Conservation (phyloP, 208 protist species). For the Trichomonas vaginalis region DNA sequence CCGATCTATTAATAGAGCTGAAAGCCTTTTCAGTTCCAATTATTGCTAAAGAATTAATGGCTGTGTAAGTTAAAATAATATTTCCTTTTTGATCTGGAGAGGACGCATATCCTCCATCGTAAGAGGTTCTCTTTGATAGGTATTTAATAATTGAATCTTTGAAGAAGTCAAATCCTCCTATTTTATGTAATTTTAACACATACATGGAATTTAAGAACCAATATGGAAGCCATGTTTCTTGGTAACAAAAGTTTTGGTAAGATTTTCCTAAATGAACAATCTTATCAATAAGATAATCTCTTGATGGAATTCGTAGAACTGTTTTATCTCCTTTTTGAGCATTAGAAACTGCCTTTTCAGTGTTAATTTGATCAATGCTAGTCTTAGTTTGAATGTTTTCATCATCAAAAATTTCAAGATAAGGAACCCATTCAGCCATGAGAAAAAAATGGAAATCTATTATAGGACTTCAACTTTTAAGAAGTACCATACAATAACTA, state of each 20-base stretch:
- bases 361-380: not conserved
- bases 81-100: not conserved
- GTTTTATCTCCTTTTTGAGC: not conserved
- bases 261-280: not conserved
- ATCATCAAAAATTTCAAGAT: not conserved
- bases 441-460: not conserved
- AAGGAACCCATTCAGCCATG: not conserved
- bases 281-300: not conserved
- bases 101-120: not conserved
- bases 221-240: not conserved
- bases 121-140: not conserved
- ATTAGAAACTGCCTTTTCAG: not conserved
- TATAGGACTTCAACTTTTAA: too few relatives aligned
- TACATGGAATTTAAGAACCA: not conserved
- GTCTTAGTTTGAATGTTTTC: not conserved
- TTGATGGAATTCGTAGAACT: not conserved
- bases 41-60: not conserved
- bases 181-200: not conserved
- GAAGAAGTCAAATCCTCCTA: not conserved
- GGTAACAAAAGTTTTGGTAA: not conserved
- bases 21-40: not conserved
- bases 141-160: not conserved
- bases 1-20: not conserved
- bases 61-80: not conserved
- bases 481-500: too few relatives aligned